Percentiles rank a stretch among this genome's conserved stretches.
Evolutionary conservation across 2,329 filamentous ascomycete genomes (phyloP).

Genomic region (Magnaporthales sp.): DNA sequence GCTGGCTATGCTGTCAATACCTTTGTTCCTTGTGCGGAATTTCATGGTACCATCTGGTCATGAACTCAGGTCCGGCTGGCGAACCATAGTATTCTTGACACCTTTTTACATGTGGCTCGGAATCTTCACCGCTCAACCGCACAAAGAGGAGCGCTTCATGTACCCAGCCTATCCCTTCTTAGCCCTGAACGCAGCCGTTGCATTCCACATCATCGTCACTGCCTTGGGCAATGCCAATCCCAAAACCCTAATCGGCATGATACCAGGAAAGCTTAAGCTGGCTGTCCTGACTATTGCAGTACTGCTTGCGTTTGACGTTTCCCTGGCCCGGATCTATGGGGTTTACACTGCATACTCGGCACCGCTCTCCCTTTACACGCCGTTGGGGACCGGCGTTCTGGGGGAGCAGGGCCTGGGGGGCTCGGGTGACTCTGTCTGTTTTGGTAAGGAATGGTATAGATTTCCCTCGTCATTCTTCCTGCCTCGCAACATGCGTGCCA

Average conservation of each 20-base stretch:
- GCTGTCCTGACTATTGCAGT: constrained; percentile 36
- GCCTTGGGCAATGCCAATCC: constrained; percentile 65
- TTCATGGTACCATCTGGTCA: constrained; percentile 50
- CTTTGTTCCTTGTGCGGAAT: constrained; percentile 68
- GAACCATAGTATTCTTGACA: constrained; percentile 66
- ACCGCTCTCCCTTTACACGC: constrained; percentile 62
- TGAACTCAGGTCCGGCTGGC: constrained; percentile 60
- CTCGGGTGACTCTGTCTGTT: constrained; percentile 65
- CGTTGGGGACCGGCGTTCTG: constrained; percentile 47
- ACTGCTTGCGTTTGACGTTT: constrained; percentile 54
- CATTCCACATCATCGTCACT: constrained; percentile 70
- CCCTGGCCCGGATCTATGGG: constrained; percentile 65
- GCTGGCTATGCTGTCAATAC: constrained; percentile 65
- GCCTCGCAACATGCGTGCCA: constrained; percentile 72
- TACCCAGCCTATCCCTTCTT: constrained; percentile 91
- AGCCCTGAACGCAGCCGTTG: constrained; percentile 77
- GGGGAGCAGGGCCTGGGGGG: constrained; percentile 12
- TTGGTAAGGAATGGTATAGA: constrained; percentile 97
- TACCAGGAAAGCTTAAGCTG: constrained; percentile 70
- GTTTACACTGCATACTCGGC: constrained; percentile 77
- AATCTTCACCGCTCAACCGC: constrained; percentile 86
- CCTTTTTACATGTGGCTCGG: constrained; percentile 93
- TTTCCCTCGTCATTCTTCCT: constrained; percentile 92
- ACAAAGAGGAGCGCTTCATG: constrained; percentile 99
- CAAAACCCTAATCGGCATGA: constrained; percentile 56